These are phyloP conservation scores for Sugiyamaella smithiae DNA, from an alignment of 805 yeast species.

Conservation along the genomic window DNA sequence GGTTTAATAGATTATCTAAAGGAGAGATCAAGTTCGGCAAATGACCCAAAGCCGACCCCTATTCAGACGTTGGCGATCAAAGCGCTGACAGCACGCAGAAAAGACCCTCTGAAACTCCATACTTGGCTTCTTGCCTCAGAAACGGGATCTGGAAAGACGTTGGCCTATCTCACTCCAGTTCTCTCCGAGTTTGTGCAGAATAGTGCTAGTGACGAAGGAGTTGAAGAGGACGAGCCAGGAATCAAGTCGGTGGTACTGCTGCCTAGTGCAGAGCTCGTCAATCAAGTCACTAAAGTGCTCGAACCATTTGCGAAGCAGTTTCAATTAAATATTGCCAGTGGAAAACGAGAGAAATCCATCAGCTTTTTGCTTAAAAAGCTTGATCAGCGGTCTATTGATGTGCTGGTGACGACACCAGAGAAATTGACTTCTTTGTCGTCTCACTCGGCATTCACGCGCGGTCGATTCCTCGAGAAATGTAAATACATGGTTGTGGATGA, in stretches of 20 bases:
- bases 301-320: constrained; percentile 5
- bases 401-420: constrained; percentile 83
- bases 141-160: constrained; percentile 95
- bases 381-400: constrained; percentile 53
- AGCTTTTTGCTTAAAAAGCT: background rate
- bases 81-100: constrained; percentile 44
- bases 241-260: constrained; percentile 72
- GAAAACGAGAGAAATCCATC: background rate
- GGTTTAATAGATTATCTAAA: constrained; percentile 49
- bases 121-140: constrained; percentile 88
- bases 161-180: constrained; percentile 82
- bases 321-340: background rate
- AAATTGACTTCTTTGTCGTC: constrained; percentile 46
- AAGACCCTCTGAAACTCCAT: constrained; percentile 37
- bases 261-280: constrained; percentile 87
- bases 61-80: constrained; percentile 77
- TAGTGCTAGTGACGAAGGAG: constrained; percentile 25
- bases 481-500: constrained; percentile 78
- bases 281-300: constrained; percentile 60
- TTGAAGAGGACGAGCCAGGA: background rate
- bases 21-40: background rate
- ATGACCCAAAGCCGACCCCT: constrained; percentile 57
- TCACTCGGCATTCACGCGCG: constrained; percentile 29
- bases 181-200: constrained; percentile 35
- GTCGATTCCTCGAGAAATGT: constrained; percentile 41